These are phyloP conservation scores for Acacia concinna DNA, from an alignment of 331 rosid species.

Conservation along the genomic window DNA sequence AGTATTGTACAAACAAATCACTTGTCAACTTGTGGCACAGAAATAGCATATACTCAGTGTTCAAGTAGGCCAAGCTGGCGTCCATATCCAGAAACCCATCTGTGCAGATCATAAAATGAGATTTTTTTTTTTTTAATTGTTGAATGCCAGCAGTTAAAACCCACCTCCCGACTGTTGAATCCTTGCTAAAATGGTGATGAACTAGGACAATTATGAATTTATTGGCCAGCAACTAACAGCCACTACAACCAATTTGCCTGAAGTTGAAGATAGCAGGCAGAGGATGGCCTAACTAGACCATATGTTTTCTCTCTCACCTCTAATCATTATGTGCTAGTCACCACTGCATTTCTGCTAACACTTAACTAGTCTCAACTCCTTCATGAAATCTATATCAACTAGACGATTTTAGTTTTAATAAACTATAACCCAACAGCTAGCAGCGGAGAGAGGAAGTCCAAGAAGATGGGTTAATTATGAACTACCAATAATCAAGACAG, in stretches of 20 bases:
- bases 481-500: constrained; percentile 54
- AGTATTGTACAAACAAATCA: neutral
- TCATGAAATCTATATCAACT: neutral
- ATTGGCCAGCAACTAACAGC: neutral
- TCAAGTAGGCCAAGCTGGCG: neutral
- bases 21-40: neutral
- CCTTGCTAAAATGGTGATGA: neutral
- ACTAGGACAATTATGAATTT: neutral
- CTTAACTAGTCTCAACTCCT: neutral
- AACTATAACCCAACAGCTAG: neutral
- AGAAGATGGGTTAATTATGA: neutral
- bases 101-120: neutral
- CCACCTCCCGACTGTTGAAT: neutral
- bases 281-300: neutral
- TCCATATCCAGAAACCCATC: neutral
- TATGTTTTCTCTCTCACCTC: neutral
- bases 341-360: neutral
- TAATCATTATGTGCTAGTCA: neutral
- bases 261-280: neutral
- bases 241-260: neutral
- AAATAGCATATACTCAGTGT: neutral
- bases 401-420: neutral
- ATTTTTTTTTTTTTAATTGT: neutral
- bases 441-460: neutral
- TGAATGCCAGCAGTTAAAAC: neutral